Evolutionary conservation across 306 rosid species (phyloP), one percentile per base, ranked within the genome.

Genomic region (Carpinus fangiana): DNA sequence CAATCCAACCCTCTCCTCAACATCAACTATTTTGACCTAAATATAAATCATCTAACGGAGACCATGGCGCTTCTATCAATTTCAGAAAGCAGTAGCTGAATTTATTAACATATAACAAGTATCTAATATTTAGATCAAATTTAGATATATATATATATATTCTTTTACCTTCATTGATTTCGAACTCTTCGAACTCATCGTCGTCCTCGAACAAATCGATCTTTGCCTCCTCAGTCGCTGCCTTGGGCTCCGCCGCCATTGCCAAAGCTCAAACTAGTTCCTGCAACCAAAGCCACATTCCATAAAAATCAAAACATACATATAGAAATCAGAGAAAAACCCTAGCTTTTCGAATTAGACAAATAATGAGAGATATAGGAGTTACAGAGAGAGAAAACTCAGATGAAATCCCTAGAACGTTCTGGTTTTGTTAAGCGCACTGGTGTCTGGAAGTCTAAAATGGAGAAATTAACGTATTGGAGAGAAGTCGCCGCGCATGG

Each of bases 161-260:
- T 17, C 8, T 16, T 53, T 53, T 45, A 82, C 84, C 86, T 82
- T 82, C 81, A 41, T 73, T 59, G 52, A 79, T 78, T 65, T 79
- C 84, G 50, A 85, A 85, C 65, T 85, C 88, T 68, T 85, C 86
- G 43, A 85, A 85, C 75, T 82, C 84, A 10, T 85, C 83, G 12
- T 80, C 88, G 47, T 82, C 84, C 80, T 85, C 88, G 57, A 85
- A 85, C 75, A 85, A 51, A 81, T 81, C 83, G 2, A 85, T 60
- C 79, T 85, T 85, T 4, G 79, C 79, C 56, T 78, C 88, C 68
- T 82, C 88, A 61, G 85, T 4, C 3, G 77, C 60, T 34, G 47
- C 86, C 79, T 76, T 85, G 68, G 76, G 57, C 56, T 85, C 83
- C 81, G 76, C 78, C 73, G 82, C 88, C 85, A 85, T 85, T n/a